These are phyloP conservation scores for Bretziella fagacearum DNA, from an alignment of 2,329 filamentous ascomycete genomes.

Conservation along the genomic window DNA sequence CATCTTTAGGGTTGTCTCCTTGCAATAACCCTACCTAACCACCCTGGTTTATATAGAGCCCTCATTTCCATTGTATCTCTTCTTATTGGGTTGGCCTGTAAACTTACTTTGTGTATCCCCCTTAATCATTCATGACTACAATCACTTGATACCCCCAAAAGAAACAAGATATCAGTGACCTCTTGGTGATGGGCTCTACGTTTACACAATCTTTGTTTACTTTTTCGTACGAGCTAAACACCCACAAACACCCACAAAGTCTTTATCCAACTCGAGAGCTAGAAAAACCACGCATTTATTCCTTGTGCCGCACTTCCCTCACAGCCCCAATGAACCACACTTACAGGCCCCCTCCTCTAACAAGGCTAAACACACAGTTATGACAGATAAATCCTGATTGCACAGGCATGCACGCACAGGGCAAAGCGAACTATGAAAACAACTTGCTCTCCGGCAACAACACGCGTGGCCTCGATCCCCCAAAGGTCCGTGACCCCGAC, in stretches of 20 bases:
- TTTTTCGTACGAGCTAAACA: background rate
- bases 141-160: background rate
- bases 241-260: background rate
- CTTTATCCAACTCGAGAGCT: background rate
- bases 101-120: too few relatives aligned
- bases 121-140: too few relatives aligned
- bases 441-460: too few relatives aligned
- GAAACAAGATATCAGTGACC: background rate
- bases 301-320: background rate
- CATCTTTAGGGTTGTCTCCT: too few relatives aligned
- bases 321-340: background rate
- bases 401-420: background rate
- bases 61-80: too few relatives aligned
- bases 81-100: too few relatives aligned
- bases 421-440: slow-evolving; percentile 1
- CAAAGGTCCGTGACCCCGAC: background rate
- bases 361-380: background rate
- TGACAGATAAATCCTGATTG: background rate
- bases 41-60: too few relatives aligned
- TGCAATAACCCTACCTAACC: too few relatives aligned
- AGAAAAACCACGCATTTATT: background rate
- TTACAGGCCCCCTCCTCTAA: background rate
- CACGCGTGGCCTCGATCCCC: too few relatives aligned
- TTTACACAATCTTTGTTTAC: slow-evolving; percentile 1
- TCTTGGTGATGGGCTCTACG: background rate